These are phyloP conservation scores for Myotisia sp. DNA, from an alignment of 2,329 filamentous ascomycete genomes.

Conservation along the genomic window DNA sequence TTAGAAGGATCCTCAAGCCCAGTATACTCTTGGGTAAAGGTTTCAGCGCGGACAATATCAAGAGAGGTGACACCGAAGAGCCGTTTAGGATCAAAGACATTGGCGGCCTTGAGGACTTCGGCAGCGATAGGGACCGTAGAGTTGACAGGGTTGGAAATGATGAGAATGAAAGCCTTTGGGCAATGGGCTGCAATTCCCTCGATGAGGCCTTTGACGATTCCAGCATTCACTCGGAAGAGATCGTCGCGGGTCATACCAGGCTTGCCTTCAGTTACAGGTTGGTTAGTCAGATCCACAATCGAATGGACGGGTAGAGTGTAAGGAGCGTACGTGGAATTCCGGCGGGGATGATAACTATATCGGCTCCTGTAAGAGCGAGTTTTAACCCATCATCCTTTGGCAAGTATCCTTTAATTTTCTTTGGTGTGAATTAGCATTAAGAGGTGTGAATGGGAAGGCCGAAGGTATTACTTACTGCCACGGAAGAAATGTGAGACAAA, in stretches of 20 bases:
- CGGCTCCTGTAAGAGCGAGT: conserved; percentile 76
- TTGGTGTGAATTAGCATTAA: conserved; percentile 6
- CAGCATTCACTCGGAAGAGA: conserved; percentile 98
- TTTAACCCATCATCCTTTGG: conserved; percentile 75
- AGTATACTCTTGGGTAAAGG: conserved; percentile 75
- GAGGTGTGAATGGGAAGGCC: neutral
- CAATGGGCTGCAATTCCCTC: conserved; percentile 74
- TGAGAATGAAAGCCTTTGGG: conserved; percentile 85
- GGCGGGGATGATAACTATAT: conserved; percentile 93
- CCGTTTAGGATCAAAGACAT: conserved; percentile 86
- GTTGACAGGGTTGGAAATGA: conserved; percentile 99
- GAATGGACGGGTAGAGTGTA: neutral
- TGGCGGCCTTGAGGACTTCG: conserved; percentile 86
- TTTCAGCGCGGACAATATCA: conserved; percentile 95
- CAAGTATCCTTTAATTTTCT: conserved; percentile 81
- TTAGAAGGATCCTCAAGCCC: conserved; percentile 72
- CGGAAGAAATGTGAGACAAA: conserved; percentile 90
- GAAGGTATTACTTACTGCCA: conserved; percentile 49
- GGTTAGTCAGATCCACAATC: neutral
- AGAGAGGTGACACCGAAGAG: conserved; percentile 98
- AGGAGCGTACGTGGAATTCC: conserved; percentile 76
- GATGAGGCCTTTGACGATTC: conserved; percentile 88
- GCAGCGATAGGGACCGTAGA: conserved; percentile 95
- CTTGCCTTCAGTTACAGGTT: conserved; percentile 52
- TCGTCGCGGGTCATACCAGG: conserved; percentile 99